A percentile compares a stretch with the other conserved stretches of the same genome.
Conservation (phyloP, 352 stramenopile species). For the Phytopythium mirpurense region DNA sequence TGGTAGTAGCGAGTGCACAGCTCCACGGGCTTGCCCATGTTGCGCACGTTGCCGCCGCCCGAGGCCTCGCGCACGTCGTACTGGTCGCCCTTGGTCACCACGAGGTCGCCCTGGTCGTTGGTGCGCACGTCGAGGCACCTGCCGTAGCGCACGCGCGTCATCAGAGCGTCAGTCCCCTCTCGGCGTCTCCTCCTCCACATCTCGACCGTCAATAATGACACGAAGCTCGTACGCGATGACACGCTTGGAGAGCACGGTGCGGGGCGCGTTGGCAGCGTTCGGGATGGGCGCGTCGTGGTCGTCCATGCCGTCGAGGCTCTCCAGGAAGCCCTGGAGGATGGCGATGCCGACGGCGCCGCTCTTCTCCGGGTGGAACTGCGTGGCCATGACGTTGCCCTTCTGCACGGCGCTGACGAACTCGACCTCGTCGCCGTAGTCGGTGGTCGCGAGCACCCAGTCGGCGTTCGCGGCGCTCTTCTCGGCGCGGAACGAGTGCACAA, state of each 20-base stretch:
- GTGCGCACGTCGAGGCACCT: constrained; percentile 95
- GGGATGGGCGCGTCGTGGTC: constrained; percentile 45
- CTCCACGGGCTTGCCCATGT: constrained; percentile 97
- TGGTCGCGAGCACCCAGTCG: constrained; percentile 93
- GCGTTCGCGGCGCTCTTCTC: constrained; percentile 66
- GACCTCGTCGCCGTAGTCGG: constrained; percentile 90
- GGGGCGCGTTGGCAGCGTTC: constrained; percentile 13
- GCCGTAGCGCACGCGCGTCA: background rate
- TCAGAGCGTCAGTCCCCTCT: constrained; percentile 1
- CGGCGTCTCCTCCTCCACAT: background rate
- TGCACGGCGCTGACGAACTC: constrained; percentile 94
- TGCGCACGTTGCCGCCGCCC: constrained; percentile 88
- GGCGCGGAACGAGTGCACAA: constrained; percentile 97
- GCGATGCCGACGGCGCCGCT: constrained; percentile 90
- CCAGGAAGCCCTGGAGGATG: constrained; percentile 92
- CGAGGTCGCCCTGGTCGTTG: constrained; percentile 95
- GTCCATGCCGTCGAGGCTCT: constrained; percentile 43
- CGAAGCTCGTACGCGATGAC: constrained; percentile 87
- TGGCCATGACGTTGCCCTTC: constrained; percentile 95
- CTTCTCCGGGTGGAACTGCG: constrained; percentile 99
- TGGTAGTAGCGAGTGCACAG: constrained; percentile 95
- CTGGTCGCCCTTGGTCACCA: constrained; percentile 99
- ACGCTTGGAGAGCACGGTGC: constrained; percentile 91
- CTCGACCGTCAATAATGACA: too few species aligned
- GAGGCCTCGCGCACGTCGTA: constrained; percentile 95